Base-by-base conservation (phyloP, 2,329 filamentous ascomycete species). In the Microthyrium microscopicum region DNA sequence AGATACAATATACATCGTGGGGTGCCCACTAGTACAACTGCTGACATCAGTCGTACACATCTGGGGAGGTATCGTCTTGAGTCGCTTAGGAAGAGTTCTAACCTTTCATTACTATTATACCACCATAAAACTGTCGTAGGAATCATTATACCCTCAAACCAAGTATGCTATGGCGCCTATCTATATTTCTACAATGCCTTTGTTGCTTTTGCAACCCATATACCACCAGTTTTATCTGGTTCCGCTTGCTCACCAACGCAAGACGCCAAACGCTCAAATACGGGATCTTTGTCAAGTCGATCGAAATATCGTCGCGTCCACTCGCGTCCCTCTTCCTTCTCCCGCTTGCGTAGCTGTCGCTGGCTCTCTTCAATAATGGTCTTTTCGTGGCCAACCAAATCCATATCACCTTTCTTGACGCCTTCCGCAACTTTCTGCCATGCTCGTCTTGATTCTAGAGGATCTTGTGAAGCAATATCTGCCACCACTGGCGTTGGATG, bases 221-320 rank as follows among this genome's bases (percentile, higher is more conserved):
- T 61, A 1, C 77, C 77, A 35, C 69, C 71, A 2, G 77, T 81
- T 57, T 77, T 74, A 29, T 70, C 67, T 5, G 31, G 18, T 41
- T 79, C 76, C 13, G 72, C 44, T 35, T 57, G 49, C 40, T 64
- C 55, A 42, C 64, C 47, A 44, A 58, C 41, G 39, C 49, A 49
- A 27, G 50, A 52, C 16, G 60, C 55, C 28, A 68, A 55, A 58
- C 39, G 62, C 49, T 61, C 65, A 44, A 47, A 68, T 46, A 46
- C 54, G 46, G 37, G 63, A 28, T 48, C 45, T 21, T 46, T 49
- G 3, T 56, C 51, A 11, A 49, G 46, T 18, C 53, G 47, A 2
- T 47, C 70, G 58, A 95, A 98, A 61, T 89, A 95, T 35, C 77
- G 68, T 29, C 84, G 68, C 48, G 84, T 69, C 87, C 89, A 98